Base-by-base conservation (phyloP, 345 rosid genomes). In the Carallia brachiata region DNA sequence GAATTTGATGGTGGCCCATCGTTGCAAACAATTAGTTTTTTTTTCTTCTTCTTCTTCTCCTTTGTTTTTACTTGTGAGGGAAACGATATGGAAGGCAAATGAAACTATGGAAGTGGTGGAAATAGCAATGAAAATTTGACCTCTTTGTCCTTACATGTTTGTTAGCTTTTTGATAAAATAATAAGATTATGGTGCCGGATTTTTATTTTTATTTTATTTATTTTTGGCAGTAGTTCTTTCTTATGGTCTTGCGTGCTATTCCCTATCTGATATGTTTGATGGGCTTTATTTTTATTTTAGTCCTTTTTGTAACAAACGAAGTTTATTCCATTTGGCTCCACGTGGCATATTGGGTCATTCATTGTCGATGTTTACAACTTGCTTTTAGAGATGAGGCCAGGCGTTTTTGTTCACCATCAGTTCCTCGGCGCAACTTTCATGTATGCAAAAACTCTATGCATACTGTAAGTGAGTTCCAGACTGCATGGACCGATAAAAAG, bases 301-400 rank as follows among this genome's bases (percentile, higher is more conserved):
- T 27, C 15, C 15, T 5, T 63, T 54, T 70, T 66, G 78, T 61
- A 15, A 66, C 62, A 62, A 36, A 66, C 63, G 15, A 78, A 53
- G 70, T 40, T 17, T 62, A 32, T 23, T 23, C 40, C 40, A 37
- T 37, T 1, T 37, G 40, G 40, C 7, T 37, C 40, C 40, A 37
- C 54, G 44, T 71, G 44, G 48, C 16, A 30, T 47, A 56, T 15
- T 15, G 60, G 30, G 50, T 19, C 28, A 19, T 56, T 17, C 48
- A 18, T 31, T 30, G 63, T 59, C 77, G 83, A 79, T 76, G 70
- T 60, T 76, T 76, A 76, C 81, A 82, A 78, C 12, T 28, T 60
- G 10, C 17, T 32, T 31, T 48, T 16, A 16, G 55, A 9, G 34
- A 44, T 9, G 23, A 17, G 15, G 48, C 48, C 1, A 40, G 8